Evolutionary conservation across 257 asterid species (phyloP), one percentile per base, ranked within the genome.

Genomic region (Rhazya stricta): DNA sequence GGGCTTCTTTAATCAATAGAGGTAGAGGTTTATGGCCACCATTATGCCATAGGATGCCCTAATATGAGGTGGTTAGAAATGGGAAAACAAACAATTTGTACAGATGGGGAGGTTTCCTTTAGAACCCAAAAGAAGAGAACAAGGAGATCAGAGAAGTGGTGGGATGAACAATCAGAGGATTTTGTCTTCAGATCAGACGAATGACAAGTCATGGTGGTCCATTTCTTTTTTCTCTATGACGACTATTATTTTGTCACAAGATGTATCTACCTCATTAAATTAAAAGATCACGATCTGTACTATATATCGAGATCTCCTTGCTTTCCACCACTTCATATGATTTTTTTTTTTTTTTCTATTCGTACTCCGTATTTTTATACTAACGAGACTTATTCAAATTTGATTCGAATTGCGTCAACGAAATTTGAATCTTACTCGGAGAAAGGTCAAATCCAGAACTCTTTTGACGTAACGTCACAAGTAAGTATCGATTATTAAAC

Each of bases 181-280:
- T 81, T 82, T 85, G 91, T 85, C 90, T 69, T 81, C 94, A 76
- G n/a, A 80, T 79, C 79, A 37, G 85, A 85, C 87, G 79, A 85
- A 74, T 83, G 86, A 84, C 90, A 83, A 73, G 83, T 79, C 88
- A 79, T 83, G 78, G 85, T 79, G 94, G 82, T 80, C 86, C 81
- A 75, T 37, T 53, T 75, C 48, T 69, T 51, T 15, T 60, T 21
- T 34, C n/a, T 27, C 30, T 39, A 27, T 27, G 70, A 67, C 53
- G 51, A 70, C 6, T 57, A 51, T 48, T 78, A 76, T 61, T 79
- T 68, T 76, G 84, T 72, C 81, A 60, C 45, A 71, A 57, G 74
- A 67, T 83, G 85, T 76, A 77, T 15, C 4, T 6, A 16, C 3
- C 6, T 46, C 19, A 6, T 50, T 34, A 21, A 50, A 30, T 16